phyloP scores from a whole-genome alignment of 805 yeast species.

The Kockiozyma suomiensis region DNA sequence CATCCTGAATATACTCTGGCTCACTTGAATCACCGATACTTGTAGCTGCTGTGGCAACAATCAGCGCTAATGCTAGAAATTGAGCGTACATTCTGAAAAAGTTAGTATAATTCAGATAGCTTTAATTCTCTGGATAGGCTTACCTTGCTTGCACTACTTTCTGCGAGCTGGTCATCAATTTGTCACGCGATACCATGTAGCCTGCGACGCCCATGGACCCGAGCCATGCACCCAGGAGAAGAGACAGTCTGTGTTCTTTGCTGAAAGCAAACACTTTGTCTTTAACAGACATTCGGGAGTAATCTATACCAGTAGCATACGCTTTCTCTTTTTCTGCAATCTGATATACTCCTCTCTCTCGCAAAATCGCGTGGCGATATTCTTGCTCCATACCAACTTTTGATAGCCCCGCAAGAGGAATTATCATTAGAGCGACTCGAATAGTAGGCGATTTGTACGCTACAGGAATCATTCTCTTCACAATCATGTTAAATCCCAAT shows the following conservation, averaged over 20 bases:
- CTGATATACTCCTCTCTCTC: slow-evolving; percentile 23
- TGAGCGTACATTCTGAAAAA: slow-evolving; percentile 76
- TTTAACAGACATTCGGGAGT: not conserved
- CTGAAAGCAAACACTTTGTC: slow-evolving; percentile 2
- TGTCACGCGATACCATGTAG: slow-evolving; percentile 70
- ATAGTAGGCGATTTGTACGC: slow-evolving; percentile 14
- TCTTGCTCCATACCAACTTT: slow-evolving; percentile 20
- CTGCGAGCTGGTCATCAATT: slow-evolving; percentile 71
- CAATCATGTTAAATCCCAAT: slow-evolving; percentile 4
- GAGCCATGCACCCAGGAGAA: slow-evolving; percentile 73
- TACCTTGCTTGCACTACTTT: slow-evolving; percentile 73
- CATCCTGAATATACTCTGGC: slow-evolving; percentile 18
- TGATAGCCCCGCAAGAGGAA: slow-evolving; percentile 15
- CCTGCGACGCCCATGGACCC: slow-evolving; percentile 79
- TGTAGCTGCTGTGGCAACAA: slow-evolving; percentile 61
- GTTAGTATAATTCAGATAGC: no score
- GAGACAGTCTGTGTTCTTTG: slow-evolving; percentile 8
- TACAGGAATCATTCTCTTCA: slow-evolving; percentile 11
- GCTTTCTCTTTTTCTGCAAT: slow-evolving; percentile 3
- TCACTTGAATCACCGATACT: slow-evolving; percentile 43
- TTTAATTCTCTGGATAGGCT: no score
- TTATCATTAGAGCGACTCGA: slow-evolving; percentile 12
- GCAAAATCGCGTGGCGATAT: slow-evolving; percentile 14
- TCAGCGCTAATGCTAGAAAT: slow-evolving; percentile 69
- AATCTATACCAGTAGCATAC: not conserved